phyloP scores from a whole-genome alignment of 257 asterid genomes.

The Solanum ossicruentum region DNA sequence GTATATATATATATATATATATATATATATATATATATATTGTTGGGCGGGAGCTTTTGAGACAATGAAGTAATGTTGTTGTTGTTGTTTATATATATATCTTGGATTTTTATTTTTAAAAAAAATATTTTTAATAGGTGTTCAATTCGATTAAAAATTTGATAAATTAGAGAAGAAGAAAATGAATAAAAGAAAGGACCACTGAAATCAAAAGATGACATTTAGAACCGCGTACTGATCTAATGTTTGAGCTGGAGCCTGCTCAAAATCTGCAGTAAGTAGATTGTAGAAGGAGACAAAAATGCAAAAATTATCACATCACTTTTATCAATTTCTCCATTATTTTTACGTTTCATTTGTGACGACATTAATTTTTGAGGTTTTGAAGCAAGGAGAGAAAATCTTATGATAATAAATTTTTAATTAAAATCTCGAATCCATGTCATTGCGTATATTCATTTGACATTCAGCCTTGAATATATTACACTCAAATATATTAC shows the following conservation, averaged over 20 bases:
- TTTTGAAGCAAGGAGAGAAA: no score
- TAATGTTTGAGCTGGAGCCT: neutral
- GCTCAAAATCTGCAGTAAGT: neutral
- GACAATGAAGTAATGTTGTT: no score
- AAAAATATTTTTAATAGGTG: neutral
- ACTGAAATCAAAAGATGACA: neutral
- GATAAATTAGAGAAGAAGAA: neutral
- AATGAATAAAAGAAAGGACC: neutral
- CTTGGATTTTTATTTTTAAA: no score
- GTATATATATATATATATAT: no score
- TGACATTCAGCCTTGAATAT: neutral
- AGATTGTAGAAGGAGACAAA: neutral
- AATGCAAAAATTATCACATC: neutral
- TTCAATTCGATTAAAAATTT: accelerated
- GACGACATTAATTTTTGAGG: neutral
- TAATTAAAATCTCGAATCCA: neutral
- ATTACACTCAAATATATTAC: no score
- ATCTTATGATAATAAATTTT: neutral
- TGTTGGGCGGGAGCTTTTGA: no score
- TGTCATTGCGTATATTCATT: neutral
- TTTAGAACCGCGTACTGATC: neutral
- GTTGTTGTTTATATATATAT: no score
- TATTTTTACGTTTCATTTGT: neutral
- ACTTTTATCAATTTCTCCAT: neutral
- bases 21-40: no score